A percentile compares a stretch with the other conserved stretches of the same genome.
These are phyloP conservation scores for Solanum okadae DNA, from an alignment of 257 asterid species.

Conservation along the genomic window DNA sequence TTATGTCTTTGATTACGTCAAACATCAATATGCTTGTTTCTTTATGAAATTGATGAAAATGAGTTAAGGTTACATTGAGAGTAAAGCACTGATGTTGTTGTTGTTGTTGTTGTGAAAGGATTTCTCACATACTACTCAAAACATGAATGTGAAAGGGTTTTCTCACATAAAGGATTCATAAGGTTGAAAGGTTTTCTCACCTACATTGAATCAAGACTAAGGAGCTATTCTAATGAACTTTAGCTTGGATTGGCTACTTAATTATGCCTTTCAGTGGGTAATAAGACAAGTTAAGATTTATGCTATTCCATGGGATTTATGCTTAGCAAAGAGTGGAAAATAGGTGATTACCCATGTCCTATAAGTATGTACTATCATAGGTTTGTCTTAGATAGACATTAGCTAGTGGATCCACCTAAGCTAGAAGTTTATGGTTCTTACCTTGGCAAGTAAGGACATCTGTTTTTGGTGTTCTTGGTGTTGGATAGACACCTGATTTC, in stretches of 20 bases:
- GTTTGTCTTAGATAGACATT: neutral
- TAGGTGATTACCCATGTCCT: neutral
- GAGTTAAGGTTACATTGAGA: neutral
- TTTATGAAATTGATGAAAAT: too few species aligned
- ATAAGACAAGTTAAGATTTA: neutral
- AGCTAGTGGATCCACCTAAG: neutral
- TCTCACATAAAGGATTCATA: too few species aligned
- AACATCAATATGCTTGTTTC: too few species aligned
- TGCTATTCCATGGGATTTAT: neutral
- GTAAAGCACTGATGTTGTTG: neutral
- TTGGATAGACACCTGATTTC: neutral
- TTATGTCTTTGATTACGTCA: too few species aligned
- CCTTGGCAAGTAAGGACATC: neutral
- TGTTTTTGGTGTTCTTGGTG: neutral
- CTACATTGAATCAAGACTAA: neutral
- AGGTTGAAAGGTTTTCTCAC: neutral
- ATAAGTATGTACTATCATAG: neutral
- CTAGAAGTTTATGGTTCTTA: neutral
- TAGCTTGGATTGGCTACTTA: neutral
- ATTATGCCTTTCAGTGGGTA: neutral
- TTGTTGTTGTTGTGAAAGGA: neutral
- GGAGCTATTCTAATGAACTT: neutral
- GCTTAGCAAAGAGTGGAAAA: neutral
- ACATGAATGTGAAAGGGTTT: too few species aligned
- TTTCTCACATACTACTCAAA: neutral